Base-by-base conservation (phyloP, 2,329 filamentous ascomycete genomes). In the Hyphodiscus sp. region DNA sequence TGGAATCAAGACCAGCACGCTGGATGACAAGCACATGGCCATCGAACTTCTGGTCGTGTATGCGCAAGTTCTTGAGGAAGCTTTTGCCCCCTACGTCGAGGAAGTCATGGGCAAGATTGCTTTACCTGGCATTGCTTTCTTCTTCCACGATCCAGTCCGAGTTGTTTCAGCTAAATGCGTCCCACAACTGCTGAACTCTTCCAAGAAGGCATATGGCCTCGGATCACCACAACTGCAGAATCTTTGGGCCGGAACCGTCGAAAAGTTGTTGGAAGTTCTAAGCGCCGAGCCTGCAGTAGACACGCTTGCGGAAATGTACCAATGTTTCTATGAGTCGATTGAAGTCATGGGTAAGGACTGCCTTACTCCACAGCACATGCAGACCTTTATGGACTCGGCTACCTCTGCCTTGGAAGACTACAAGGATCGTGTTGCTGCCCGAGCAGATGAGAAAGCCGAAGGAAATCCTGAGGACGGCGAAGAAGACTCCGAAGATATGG, bases 1-100 rank as follows among this genome's bases (percentile, higher is more conserved):
- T 66, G 94, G 94, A 60, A 99, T 99, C 74, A 91, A 91, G 74
- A 99, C 94, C 8, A 96, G 90, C 69, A 89, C 88, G 10, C 85
- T 99, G 70, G 94, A 99, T 65, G 94, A 99, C 73, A 99, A 99
- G 77, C 91, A 97, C 71, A 96, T 96, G 81, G 94, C 94, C n/a
- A 97, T 99, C 60, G 94, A 99, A 73, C 83, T 99, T 50, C 87
- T 99, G 56, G 91, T 95, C 46, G 92, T 99, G 58, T 99, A 99
- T 67, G 92, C 94, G 1, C 91, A 96, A 69, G 91, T 96, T 23
- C 80, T 99, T n/a, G 90, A 96, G 69, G 90, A 80, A 20, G 83
- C 88, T 29, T 99, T 99, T 68, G 91, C 94, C 51, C 89, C 89
- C 1, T 97, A 95, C 61, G 92, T 96, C 50, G 78, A 85, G 45